Evolutionary conservation across 148 eudicot genomes (phyloP).

Genomic region (Vaccinium corymbosum): DNA sequence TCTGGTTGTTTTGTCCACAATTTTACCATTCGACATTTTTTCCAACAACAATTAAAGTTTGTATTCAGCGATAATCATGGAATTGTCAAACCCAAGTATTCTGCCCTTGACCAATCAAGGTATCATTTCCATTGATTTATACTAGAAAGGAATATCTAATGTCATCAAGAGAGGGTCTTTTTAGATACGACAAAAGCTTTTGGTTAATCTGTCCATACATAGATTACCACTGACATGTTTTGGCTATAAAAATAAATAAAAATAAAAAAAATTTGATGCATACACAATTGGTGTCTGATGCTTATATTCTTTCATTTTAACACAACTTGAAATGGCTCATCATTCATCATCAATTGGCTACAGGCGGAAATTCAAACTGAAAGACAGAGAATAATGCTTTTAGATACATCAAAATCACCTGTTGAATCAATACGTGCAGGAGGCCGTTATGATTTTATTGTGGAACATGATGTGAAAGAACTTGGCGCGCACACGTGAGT

Average conservation of each 20-base stretch:
- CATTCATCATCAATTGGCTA: conserved; percentile 22
- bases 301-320: background rate
- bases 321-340: conserved; percentile 12
- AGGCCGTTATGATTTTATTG: conserved; percentile 96
- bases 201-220: background rate
- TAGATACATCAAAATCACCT: conserved; percentile 96
- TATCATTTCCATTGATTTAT: background rate
- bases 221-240: background rate
- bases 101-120: background rate
- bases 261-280: background rate
- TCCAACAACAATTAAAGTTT: background rate
- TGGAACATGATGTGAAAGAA: conserved; percentile 99
- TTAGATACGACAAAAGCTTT: background rate
- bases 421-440: conserved; percentile 96
- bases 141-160: background rate
- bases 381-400: conserved; percentile 83
- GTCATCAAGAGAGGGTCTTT: background rate
- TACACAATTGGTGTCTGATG: conserved; percentile 4
- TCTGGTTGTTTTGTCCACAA: background rate
- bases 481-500: conserved; percentile 97
- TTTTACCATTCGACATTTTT: background rate
- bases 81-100: background rate
- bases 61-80: background rate
- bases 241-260: background rate
- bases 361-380: conserved; percentile 99